Percentiles rank a stretch among this genome's conserved stretches.
Evolutionary conservation across 192 early-diverging fungal genomes (phyloP).

Genomic region (Geranomyces michiganensis): DNA sequence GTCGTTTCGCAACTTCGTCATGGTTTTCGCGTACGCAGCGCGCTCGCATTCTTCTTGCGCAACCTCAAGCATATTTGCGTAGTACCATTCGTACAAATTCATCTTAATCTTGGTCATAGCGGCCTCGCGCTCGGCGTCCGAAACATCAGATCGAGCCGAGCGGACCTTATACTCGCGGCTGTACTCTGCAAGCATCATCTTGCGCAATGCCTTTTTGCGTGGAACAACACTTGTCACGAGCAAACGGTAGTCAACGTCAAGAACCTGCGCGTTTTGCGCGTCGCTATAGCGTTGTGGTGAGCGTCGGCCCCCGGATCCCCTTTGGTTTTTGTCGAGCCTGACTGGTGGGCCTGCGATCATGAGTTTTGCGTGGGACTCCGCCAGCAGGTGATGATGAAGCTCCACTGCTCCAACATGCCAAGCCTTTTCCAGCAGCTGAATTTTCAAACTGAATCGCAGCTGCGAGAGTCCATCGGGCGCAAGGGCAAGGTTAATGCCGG

Average conservation of each 20-base stretch:
- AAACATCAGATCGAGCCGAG: conserved; percentile 19
- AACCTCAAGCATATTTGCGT: conserved; percentile 48
- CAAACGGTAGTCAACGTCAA: conserved; percentile 48
- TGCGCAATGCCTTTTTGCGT: conserved; percentile 54
- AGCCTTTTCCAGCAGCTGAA: conserved; percentile 53
- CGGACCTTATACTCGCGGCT: conserved; percentile 36
- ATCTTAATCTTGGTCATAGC: conserved; percentile 30
- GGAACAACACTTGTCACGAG: conserved; percentile 43
- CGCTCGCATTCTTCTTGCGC: conserved; percentile 53
- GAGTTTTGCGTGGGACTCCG: conserved; percentile 40
- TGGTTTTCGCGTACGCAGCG: conserved; percentile 49
- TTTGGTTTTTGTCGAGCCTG: conserved; percentile 34
- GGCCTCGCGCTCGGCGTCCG: conserved; percentile 38
- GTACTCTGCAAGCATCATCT: conserved; percentile 51
- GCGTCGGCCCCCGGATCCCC: conserved; percentile 16
- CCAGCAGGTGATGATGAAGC: conserved; percentile 41
- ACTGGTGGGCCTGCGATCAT: conserved; percentile 35
- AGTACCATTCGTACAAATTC: conserved; percentile 54
- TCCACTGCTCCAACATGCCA: conserved; percentile 51
- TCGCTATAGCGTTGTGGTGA: conserved; percentile 13
- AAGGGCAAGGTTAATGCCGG: conserved; percentile 34
- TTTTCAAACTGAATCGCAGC: conserved; percentile 43
- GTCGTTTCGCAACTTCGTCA: conserved; percentile 38
- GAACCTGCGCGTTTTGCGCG: conserved; percentile 19
- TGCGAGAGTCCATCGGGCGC: conserved; percentile 30